Evolutionary conservation across 1,139 yeast genomes (phyloP).

Genomic region (Protomyces gravidus): DNA sequence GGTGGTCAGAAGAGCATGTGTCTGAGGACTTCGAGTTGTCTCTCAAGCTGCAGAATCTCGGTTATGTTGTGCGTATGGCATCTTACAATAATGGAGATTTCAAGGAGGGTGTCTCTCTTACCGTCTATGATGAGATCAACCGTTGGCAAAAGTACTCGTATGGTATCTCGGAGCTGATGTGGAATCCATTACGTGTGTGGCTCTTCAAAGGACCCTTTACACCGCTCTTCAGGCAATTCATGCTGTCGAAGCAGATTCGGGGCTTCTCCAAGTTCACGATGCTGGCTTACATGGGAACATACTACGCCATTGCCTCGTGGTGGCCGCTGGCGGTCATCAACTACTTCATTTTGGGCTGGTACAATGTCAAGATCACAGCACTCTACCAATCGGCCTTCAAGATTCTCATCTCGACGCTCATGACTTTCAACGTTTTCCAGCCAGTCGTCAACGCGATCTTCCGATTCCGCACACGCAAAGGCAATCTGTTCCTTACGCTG

Average conservation of each 20-base stretch:
- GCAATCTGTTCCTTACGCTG: constrained; percentile 29
- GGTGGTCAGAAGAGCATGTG: constrained; percentile 33
- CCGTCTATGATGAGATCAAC: constrained; percentile 33
- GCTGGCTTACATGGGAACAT: constrained; percentile 33
- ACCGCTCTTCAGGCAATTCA: constrained; percentile 31
- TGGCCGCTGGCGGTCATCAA: constrained; percentile 31
- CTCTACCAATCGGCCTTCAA: constrained; percentile 32
- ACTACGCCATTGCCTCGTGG: constrained; percentile 32
- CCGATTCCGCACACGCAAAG: constrained; percentile 30
- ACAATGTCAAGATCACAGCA: constrained; percentile 29
- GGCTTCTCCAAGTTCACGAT: constrained; percentile 33
- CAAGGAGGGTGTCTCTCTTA: constrained; percentile 33
- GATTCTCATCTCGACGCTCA: constrained; percentile 28
- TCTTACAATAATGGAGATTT: constrained; percentile 32
- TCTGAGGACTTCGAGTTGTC: constrained; percentile 34
- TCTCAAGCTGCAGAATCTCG: constrained; percentile 32
- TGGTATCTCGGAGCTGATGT: constrained; percentile 32
- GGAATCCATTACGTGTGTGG: constrained; percentile 32
- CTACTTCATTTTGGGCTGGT: constrained; percentile 33
- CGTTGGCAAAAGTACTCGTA: constrained; percentile 34
- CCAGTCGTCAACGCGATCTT: constrained; percentile 32
- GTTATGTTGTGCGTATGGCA: constrained; percentile 30
- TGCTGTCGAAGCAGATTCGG: constrained; percentile 29
- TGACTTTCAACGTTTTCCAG: constrained; percentile 31
- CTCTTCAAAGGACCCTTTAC: constrained; percentile 30